Percentiles rank a stretch among this genome's conserved stretches.
phyloP scores from a whole-genome alignment of 2,329 filamentous ascomycete genomes.

The Ceratocystis lukuohia region DNA sequence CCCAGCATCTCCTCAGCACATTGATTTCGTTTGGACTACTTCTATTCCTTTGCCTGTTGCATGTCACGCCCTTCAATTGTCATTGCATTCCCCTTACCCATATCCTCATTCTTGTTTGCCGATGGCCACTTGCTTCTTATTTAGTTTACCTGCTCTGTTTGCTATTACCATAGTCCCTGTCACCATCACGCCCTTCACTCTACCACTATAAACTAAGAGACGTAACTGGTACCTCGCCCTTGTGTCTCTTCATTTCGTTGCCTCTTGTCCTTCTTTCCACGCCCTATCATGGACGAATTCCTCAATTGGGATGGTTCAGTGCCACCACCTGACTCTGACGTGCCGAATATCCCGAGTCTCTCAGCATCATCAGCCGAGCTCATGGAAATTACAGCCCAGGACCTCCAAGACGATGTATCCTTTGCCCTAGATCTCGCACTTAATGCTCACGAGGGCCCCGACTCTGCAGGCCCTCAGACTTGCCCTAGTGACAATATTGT shows the following conservation, averaged over 20 bases:
- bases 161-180: neutral
- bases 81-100: neutral
- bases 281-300: slow-evolving; percentile 40
- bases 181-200: neutral
- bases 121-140: neutral
- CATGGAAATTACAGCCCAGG: slow-evolving; percentile 26
- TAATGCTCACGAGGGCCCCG: slow-evolving; percentile 40
- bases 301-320: slow-evolving; percentile 42
- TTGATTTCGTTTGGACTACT: neutral
- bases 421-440: slow-evolving; percentile 41
- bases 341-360: slow-evolving; percentile 27
- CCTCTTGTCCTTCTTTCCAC: neutral
- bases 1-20: neutral
- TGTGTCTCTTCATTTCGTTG: neutral
- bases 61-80: neutral
- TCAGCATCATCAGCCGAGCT: slow-evolving; percentile 28
- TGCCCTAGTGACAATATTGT: slow-evolving; percentile 34
- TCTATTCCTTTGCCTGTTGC: neutral
- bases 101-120: neutral
- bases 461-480: slow-evolving; percentile 44
- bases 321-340: neutral
- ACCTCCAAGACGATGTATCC: slow-evolving; percentile 26
- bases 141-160: neutral
- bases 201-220: neutral
- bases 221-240: neutral